Percentiles rank a stretch among this genome's conserved stretches.
phyloP scores from a whole-genome alignment of 2,329 filamentous ascomycete genomes.

The Penicillium sp. region DNA sequence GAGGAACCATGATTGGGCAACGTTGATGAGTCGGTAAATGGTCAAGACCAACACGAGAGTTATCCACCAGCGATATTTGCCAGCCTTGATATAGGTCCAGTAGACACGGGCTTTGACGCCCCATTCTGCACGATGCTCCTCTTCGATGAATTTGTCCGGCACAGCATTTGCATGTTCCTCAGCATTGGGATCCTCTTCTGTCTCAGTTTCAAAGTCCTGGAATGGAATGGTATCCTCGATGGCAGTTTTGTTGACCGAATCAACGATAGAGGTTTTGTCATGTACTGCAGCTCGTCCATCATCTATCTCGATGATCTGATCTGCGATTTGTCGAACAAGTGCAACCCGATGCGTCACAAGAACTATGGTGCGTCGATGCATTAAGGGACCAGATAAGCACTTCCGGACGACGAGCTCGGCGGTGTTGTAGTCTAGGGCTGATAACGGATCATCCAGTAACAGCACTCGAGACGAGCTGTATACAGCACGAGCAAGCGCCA shows the following conservation, averaged over 20 bases:
- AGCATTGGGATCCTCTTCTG: constrained; percentile 32
- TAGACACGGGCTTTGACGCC: constrained; percentile 76
- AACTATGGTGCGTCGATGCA: constrained; percentile 55
- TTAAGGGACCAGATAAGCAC: constrained; percentile 56
- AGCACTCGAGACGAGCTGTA: constrained; percentile 58
- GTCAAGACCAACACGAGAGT: constrained; percentile 63
- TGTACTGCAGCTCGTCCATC: constrained; percentile 59
- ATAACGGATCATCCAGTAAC: constrained; percentile 60
- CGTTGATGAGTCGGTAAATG: constrained; percentile 62
- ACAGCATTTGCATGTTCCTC: constrained; percentile 53
- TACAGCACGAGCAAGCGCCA: constrained; percentile 61
- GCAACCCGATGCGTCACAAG: constrained; percentile 68
- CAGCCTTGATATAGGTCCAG: constrained; percentile 81
- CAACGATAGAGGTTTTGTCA: constrained; percentile 48
- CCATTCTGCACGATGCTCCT: constrained; percentile 72
- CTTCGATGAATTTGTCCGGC: constrained; percentile 76
- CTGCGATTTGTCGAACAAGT: constrained; percentile 69
- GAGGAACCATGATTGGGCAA: constrained; percentile 75
- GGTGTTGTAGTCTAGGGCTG: constrained; percentile 64
- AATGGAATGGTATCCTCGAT: constrained; percentile 22
- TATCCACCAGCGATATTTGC: constrained; percentile 72
- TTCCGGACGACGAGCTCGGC: constrained; percentile 61
- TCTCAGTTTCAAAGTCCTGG: constrained; percentile 15
- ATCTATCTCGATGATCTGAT: constrained; percentile 70
- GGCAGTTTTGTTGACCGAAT: constrained; percentile 40